Base-by-base conservation (phyloP, 257 asterid genomes). In the Rhazya stricta region DNA sequence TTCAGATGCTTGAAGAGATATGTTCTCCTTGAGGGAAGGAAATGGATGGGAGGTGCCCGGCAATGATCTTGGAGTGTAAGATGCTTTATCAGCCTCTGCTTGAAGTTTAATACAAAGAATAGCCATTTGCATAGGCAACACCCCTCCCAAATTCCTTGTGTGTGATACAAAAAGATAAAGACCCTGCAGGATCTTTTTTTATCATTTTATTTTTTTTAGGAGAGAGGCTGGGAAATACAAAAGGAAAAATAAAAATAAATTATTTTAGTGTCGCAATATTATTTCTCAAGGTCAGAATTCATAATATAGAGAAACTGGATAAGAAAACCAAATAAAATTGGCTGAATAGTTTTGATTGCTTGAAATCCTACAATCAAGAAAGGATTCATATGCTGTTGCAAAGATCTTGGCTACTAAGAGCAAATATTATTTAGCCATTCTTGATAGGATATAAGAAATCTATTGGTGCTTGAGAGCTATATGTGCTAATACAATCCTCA, bases 101-200 rank as follows among this genome's bases (percentile, higher is more conserved):
- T 87, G 91, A 79, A 94, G 96, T 78, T 84, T 88, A 77, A 88
- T 79, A 84, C 97, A 94, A 81, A 90, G 85, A 79, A 94, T 90
- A 77, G 96, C 91, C 98, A 94, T 91, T n/a, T 67, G 98, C 98
- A 86, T 94, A 94, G 39, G 98, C 87, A 87, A 94, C n/a, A n/a
- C n/a, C 93, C 84, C 97, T 97, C 76, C 98, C 98, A 81, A 89
- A 91, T 84, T n/a, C n/a, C 98, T 97, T 74, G 98, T 94, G 94
- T 94, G 98, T 70, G 98, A 91, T 84, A 94, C 91, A 85, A 86
- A 94, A 72, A 94, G 97, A 86, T 94, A 94, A n/a, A 76, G 97
- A 89, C 82, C 96, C 97, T 82, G 97, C 97, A 67, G 89, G 77
- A 84, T 97, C 91, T 89, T 79, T 79, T 62, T 71, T 54, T 34